Conservation (phyloP, 345 rosid genomes). For the Litchi chinensis region DNA sequence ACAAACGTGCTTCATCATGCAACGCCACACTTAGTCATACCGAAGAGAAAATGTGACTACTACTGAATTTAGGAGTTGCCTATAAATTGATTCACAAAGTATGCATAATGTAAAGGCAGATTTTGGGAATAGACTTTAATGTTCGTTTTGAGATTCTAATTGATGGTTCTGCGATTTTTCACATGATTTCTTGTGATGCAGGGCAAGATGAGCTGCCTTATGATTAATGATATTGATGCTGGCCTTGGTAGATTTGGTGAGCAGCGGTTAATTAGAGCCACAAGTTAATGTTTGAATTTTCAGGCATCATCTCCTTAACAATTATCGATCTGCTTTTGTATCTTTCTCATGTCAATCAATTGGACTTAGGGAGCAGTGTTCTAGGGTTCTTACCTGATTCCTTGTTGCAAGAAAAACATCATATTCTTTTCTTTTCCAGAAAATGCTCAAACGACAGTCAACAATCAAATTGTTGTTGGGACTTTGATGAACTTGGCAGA, state of each 20-base stretch:
- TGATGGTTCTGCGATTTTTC: constrained; percentile 1
- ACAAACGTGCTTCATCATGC: not conserved
- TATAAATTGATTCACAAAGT: not conserved
- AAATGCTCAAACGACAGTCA: constrained; percentile 91
- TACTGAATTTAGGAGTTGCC: not conserved
- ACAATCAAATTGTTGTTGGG: constrained; percentile 93
- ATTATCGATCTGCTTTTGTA: not conserved
- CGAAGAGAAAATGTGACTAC: not conserved
- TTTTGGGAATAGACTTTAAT: not conserved
- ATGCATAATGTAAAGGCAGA: not conserved
- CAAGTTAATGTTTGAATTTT: not conserved
- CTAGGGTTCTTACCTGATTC: not conserved
- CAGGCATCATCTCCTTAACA: not conserved
- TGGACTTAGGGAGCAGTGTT: not conserved
- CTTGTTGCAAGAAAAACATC: not conserved
- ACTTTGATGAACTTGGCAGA: constrained; percentile 92
- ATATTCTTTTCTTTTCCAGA: constrained; percentile 40
- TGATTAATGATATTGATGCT: constrained; percentile 96
- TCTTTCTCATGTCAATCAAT: not conserved
- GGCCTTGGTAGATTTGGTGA: constrained; percentile 98
- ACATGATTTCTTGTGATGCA: constrained; percentile 40
- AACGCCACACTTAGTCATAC: not conserved
- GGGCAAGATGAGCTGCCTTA: constrained; percentile 98
- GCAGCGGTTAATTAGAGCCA: constrained; percentile 18
- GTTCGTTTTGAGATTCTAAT: not conserved